These are phyloP conservation scores for Guadua angustifolia DNA, from an alignment of 176 grass and related monocot genomes.

Conservation along the genomic window DNA sequence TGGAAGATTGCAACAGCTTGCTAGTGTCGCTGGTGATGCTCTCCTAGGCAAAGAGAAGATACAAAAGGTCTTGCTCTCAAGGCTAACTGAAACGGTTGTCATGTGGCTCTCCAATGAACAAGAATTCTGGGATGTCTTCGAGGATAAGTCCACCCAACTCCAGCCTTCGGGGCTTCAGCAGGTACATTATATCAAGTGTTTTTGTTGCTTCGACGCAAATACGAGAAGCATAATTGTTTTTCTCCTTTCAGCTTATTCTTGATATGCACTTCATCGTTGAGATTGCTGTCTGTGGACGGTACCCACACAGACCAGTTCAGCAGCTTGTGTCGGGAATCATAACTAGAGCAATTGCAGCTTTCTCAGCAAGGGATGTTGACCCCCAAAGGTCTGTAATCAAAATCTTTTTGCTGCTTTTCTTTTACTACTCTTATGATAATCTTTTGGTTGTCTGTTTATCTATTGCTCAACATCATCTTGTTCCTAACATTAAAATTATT, in stretches of 20 bases:
- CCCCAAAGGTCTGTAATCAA: constrained; percentile 74
- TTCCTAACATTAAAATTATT: constrained; percentile 23
- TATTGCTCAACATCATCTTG: constrained; percentile 21
- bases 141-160: constrained; percentile 64
- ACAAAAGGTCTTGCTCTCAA: constrained; percentile 86
- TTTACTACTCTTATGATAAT: background rate
- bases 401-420: background rate
- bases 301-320: constrained; percentile 85
- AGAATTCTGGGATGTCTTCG: constrained; percentile 92
- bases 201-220: constrained; percentile 8
- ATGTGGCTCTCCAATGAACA: constrained; percentile 96
- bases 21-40: constrained; percentile 84
- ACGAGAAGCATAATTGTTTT: constrained; percentile 4
- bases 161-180: constrained; percentile 80
- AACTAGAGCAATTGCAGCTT: constrained; percentile 72
- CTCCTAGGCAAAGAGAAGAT: constrained; percentile 86
- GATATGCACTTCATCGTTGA: constrained; percentile 98
- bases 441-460: background rate
- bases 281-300: constrained; percentile 88
- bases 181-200: constrained; percentile 43
- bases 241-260: constrained; percentile 73
- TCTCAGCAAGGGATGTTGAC: constrained; percentile 81
- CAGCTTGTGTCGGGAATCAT: constrained; percentile 85
- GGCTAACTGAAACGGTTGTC: constrained; percentile 88
- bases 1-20: constrained; percentile 88